Percentiles rank a stretch among this genome's conserved stretches.
These are phyloP conservation scores for Theobroma grandiflorum DNA, from an alignment of 441 rosid species.

Conservation along the genomic window DNA sequence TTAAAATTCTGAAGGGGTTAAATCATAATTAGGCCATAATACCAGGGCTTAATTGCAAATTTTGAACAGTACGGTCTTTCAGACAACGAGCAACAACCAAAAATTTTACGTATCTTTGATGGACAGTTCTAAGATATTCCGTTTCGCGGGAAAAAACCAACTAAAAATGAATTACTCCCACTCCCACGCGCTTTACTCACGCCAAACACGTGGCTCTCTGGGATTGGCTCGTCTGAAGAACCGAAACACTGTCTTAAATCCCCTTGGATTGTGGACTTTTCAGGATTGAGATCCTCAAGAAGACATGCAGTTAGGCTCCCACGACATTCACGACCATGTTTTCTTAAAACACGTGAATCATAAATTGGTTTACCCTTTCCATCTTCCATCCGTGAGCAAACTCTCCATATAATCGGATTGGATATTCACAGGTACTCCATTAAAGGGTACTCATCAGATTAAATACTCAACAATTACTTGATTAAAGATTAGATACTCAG, in stretches of 20 bases:
- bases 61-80: neutral
- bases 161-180: neutral
- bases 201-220: neutral
- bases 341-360: neutral
- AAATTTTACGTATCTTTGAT: neutral
- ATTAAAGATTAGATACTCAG: too few relatives aligned
- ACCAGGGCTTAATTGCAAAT: constrained; percentile 5
- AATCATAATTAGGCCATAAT: neutral
- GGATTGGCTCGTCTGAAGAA: neutral
- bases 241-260: neutral
- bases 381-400: too few relatives aligned
- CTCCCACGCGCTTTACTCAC: neutral
- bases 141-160: neutral
- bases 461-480: too few relatives aligned
- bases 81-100: neutral
- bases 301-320: neutral
- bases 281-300: neutral
- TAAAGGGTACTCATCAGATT: too few relatives aligned
- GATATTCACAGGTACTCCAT: too few relatives aligned
- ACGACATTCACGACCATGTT: neutral
- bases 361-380: neutral
- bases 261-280: neutral
- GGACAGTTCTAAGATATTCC: neutral
- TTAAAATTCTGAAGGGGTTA: too few relatives aligned
- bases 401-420: too few relatives aligned